Base-by-base conservation (phyloP, 1,284 basidiomycete species). In the Ceratobasidium sp. region DNA sequence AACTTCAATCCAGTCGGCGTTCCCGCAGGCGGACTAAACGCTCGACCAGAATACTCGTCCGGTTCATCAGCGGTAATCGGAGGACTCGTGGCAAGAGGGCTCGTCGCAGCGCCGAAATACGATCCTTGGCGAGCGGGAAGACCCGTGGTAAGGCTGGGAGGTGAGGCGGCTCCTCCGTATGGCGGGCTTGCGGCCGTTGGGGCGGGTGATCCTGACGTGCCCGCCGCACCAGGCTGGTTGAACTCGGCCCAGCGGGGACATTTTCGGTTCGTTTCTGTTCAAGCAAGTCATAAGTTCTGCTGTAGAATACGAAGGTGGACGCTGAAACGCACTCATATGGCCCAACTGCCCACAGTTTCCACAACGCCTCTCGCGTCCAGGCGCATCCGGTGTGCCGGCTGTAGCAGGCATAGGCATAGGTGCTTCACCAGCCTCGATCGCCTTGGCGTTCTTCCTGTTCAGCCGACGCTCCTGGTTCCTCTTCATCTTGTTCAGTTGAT, bases 381-480 rank as follows among this genome's bases (percentile, higher is more conserved):
- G 92, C 26, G 92, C 93, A 79, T 93, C 92, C 52, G 91, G 89
- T 78, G 93, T 93, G 76, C 92, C 84, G 18, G 89, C 89, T n/a
- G 91, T 86, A 77, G 88, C 90, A 72, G 93, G 85, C 76, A 75
- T 71, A 10, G 90, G 90, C 85, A 94, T 85, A 8, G 91, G 90
- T 21, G 87, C 88, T 0, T 92, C 92, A 34, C 91, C 91, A 78
- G 92, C 90, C 78, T 92, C 92, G 74, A 92, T 87, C 75, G 93
- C 92, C 84, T 94, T 93, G 73, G 92, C 92, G 78, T 97, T 96
- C 87, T 98, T 98, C 77, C 97, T 86, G 79, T 96, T 94, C 76
- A 98, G 82, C 21, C 97, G 91, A 41, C 97, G 88, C 79, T 97
- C 95, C 81, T 98, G 96, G 79, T 97, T 97, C 84, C 96, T 96